A percentile compares a stretch with the other conserved stretches of the same genome.
phyloP scores from a whole-genome alignment of 106 monocot species.

The Dactylorhiza incarnata region DNA sequence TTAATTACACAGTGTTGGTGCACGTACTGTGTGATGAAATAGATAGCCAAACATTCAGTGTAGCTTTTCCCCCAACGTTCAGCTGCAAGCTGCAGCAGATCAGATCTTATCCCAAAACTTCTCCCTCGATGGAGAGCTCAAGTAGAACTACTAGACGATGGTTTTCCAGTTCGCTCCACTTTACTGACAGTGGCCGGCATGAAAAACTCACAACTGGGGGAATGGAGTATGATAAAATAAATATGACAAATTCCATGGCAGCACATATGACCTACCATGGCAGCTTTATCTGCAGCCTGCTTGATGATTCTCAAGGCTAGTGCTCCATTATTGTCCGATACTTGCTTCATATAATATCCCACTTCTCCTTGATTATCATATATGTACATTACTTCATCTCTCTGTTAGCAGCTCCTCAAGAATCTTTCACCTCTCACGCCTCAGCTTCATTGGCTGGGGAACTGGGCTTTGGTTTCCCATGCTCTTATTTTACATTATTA shows the following conservation, averaged over 20 bases:
- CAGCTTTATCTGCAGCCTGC: slow-evolving; percentile 23
- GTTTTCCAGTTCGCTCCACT: no score
- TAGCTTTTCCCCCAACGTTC: no score
- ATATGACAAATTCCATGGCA: no score
- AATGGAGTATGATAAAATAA: neutral
- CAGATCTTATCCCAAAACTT: no score
- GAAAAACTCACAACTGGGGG: no score
- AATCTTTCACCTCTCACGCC: slow-evolving; percentile 33
- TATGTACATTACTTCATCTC: neutral
- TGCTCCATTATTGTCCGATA: slow-evolving; percentile 19
- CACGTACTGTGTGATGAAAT: no score
- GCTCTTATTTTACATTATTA: slow-evolving; percentile 26
- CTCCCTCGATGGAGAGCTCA: no score
- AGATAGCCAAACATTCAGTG: no score
- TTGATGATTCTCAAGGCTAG: slow-evolving; percentile 15
- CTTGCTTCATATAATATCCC: neutral
- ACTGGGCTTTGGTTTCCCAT: slow-evolving; percentile 44
- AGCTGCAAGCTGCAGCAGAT: no score
- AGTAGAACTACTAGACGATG: no score
- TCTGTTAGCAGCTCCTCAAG: slow-evolving; percentile 16
- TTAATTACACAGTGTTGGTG: no score
- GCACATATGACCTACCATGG: slow-evolving; percentile 33
- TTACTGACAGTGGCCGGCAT: no score
- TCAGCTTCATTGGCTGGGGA: slow-evolving; percentile 19
- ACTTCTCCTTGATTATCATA: neutral